Evolutionary conservation across 345 rosid genomes (phyloP).

Genomic region (Linum trigynum): DNA sequence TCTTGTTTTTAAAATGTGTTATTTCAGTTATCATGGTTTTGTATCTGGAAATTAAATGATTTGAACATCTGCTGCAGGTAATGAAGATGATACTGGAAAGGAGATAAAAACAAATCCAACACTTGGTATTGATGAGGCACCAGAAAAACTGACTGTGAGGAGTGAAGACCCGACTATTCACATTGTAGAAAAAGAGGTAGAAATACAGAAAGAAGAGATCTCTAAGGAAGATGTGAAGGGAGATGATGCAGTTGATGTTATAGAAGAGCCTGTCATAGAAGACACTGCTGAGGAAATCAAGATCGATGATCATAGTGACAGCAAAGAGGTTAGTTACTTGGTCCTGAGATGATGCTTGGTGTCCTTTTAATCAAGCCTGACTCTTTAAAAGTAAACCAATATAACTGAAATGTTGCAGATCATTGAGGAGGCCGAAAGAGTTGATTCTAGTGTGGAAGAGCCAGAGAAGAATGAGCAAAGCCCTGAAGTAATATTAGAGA

Average conservation of each 20-base stretch:
- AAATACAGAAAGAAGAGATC: slow-evolving; percentile 1
- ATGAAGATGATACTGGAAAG: not conserved
- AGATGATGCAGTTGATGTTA: not conserved
- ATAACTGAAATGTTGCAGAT: too few species aligned
- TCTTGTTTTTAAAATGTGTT: too few species aligned
- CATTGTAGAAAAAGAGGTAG: too few species aligned
- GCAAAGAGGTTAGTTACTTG: too few species aligned
- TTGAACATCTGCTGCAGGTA: slow-evolving; percentile 12
- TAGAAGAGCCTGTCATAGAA: slow-evolving; percentile 11
- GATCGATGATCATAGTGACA: slow-evolving; percentile 1
- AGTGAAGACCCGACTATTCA: too few species aligned
- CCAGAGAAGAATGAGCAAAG: not conserved
- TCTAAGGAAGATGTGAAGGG: not conserved
- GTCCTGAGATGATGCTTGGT: too few species aligned
- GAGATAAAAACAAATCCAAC: too few species aligned
- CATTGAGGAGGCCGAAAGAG: too few species aligned
- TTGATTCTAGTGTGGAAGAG: too few species aligned
- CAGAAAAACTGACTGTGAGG: too few species aligned
- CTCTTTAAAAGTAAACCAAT: too few species aligned
- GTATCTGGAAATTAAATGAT: not conserved
- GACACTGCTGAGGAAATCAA: slow-evolving; percentile 3
- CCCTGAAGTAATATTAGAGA: not conserved
- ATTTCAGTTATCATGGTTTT: not conserved
- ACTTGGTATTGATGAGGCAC: not conserved
- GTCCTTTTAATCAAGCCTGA: too few species aligned